A percentile compares a stretch with the other conserved stretches of the same genome.
These are phyloP conservation scores for Rhodotorula graminis DNA, from an alignment of 768 basidiomycete species.

Conservation along the genomic window DNA sequence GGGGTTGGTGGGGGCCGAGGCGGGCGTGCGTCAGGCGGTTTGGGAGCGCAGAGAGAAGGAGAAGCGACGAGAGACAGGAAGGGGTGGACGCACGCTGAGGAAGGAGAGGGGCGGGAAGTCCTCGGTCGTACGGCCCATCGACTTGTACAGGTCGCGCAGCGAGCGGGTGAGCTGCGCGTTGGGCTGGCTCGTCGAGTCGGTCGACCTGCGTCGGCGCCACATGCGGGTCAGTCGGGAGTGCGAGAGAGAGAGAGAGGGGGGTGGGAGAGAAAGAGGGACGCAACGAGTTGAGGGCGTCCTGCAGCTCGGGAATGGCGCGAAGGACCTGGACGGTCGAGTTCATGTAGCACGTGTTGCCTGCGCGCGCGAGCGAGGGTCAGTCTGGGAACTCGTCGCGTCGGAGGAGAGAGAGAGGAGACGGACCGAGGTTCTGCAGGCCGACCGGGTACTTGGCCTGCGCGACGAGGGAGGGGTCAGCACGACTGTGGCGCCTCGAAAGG, in stretches of 20 bases:
- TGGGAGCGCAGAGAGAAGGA: too few species aligned
- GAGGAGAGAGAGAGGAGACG: conserved; percentile 44
- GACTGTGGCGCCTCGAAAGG: background rate
- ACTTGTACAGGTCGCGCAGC: conserved; percentile 64
- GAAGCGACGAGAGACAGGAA: too few species aligned
- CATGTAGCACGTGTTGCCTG: conserved; percentile 98
- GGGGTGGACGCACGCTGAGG: conserved; percentile 51
- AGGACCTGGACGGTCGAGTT: conserved; percentile 93
- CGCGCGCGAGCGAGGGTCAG: conserved; percentile 42
- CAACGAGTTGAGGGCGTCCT: conserved; percentile 64
- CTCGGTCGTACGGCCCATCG: conserved; percentile 71
- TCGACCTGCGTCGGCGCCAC: conserved; percentile 42
- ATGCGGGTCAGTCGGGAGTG: conserved; percentile 1
- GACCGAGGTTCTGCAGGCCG: conserved; percentile 62
- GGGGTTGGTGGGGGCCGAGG: background rate
- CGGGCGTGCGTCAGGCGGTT: background rate
- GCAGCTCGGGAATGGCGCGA: conserved; percentile 83
- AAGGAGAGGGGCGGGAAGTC: conserved; percentile 67
- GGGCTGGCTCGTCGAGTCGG: conserved; percentile 45
- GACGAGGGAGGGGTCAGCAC: background rate
- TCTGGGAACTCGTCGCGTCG: background rate
- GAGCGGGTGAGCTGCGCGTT: conserved; percentile 50
- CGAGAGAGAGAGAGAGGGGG: too few species aligned
- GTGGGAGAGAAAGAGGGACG: conserved; percentile 32
- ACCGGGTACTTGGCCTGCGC: conserved; percentile 71